Conservation (phyloP, 1,284 basidiomycete genomes). For the Ustilago tritici region DNA sequence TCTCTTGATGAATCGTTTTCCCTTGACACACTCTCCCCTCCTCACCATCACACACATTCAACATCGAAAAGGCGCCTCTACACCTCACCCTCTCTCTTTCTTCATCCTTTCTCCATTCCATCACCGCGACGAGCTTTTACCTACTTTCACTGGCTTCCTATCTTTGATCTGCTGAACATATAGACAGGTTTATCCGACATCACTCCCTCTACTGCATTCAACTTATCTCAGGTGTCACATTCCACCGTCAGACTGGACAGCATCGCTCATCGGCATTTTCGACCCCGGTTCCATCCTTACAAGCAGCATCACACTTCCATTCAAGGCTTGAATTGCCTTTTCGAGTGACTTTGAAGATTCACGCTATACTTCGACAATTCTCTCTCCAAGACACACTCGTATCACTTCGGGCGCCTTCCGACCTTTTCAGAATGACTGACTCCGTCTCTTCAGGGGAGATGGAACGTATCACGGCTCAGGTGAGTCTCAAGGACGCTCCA, state of each 20-base stretch:
- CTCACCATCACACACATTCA: constrained; percentile 5
- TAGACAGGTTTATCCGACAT: not conserved
- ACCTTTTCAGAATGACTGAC: constrained; percentile 23
- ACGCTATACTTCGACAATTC: not conserved
- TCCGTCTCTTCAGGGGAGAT: constrained; percentile 34
- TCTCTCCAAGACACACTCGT: not conserved
- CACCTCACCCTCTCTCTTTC: not conserved
- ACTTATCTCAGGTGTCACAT: not conserved
- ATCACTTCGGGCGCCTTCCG: not conserved
- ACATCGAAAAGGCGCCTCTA: not conserved
- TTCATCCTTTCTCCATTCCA: not conserved
- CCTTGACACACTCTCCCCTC: not conserved
- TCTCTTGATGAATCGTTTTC: not conserved
- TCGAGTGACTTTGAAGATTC: not conserved
- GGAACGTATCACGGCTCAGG: constrained; percentile 43
- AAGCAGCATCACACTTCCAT: not conserved
- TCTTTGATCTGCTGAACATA: not conserved
- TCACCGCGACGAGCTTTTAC: not conserved
- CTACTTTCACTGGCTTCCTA: not conserved
- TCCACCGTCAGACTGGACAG: not conserved
- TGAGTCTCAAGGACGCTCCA: constrained; percentile 39
- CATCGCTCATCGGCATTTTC: not conserved
- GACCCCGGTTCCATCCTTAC: not conserved
- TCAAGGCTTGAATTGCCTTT: not conserved
- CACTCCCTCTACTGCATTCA: not conserved